Evolutionary conservation across 2,329 filamentous ascomycete genomes (phyloP).

Genomic region (Trichoderma guizhouense): DNA sequence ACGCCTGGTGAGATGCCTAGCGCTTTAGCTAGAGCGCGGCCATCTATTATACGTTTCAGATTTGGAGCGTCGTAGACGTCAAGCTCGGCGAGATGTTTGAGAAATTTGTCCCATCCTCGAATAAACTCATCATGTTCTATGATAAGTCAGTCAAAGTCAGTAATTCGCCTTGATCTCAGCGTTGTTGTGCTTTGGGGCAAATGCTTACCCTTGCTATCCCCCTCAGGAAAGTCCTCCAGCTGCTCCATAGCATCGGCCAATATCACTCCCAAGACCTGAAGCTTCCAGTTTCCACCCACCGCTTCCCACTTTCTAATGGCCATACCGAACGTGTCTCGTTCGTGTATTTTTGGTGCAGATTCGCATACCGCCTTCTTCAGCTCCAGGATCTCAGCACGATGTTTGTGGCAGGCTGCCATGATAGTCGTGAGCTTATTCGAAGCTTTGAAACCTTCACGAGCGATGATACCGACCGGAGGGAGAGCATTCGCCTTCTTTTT

Average conservation of each 20-base stretch:
- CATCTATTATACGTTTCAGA: conserved; percentile 67
- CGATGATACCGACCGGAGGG: conserved; percentile 51
- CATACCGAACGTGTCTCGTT: conserved; percentile 69
- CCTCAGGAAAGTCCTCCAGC: conserved; percentile 32
- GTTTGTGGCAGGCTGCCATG: conserved; percentile 60
- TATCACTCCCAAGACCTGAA: conserved; percentile 66
- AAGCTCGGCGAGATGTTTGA: conserved; percentile 52
- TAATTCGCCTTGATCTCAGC: not conserved
- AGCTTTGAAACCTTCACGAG: conserved; percentile 73
- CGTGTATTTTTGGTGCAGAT: conserved; percentile 41
- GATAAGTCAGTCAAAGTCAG: not conserved
- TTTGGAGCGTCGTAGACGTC: conserved; percentile 57
- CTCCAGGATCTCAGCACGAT: conserved; percentile 60
- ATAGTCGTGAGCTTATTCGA: conserved; percentile 72
- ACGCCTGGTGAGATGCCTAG: conserved; percentile 68
- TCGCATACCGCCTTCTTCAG: conserved; percentile 55
- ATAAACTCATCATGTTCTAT: conserved; percentile 46
- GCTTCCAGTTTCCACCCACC: conserved; percentile 61
- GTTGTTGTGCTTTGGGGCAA: too few species aligned
- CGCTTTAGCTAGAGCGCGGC: conserved; percentile 65
- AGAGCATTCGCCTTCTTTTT: conserved; percentile 50
- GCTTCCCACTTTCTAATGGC: conserved; percentile 68
- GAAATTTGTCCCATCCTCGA: conserved; percentile 50
- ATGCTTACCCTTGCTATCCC: not conserved
- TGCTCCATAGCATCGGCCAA: conserved; percentile 57